A percentile compares a stretch with the other conserved stretches of the same genome.
Conservation (phyloP, 495 filamentous ascomycete genomes). For the Aeminium ludgeri region DNA sequence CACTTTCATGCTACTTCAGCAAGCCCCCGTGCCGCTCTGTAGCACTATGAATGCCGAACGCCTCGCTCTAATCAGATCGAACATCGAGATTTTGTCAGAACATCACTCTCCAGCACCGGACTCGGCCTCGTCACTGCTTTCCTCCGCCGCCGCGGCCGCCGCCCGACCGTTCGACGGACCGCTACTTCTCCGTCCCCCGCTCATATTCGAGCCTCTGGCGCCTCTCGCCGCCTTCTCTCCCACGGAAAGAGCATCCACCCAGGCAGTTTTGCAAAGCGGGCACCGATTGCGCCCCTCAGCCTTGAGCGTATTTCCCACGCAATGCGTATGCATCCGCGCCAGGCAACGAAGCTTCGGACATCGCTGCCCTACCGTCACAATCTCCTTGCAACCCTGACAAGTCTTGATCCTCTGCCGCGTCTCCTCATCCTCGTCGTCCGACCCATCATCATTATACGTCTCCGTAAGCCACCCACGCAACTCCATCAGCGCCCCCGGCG, state of each 20-base stretch:
- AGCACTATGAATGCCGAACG: slow-evolving; percentile 3
- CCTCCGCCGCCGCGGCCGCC: background rate
- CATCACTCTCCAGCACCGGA: background rate
- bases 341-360: slow-evolving; percentile 52
- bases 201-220: background rate
- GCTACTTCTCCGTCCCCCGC: slow-evolving; percentile 1
- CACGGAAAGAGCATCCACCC: slow-evolving; percentile 61
- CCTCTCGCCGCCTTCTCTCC: slow-evolving; percentile 51
- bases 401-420: slow-evolving; percentile 52
- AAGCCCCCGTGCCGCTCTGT: background rate
- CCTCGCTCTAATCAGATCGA: slow-evolving; percentile 7
- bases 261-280: slow-evolving; percentile 52
- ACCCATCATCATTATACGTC: slow-evolving; percentile 60
- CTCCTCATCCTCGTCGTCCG: slow-evolving; percentile 33
- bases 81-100: background rate
- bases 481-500: slow-evolving; percentile 67
- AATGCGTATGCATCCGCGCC: slow-evolving; percentile 62
- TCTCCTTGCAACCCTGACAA: slow-evolving; percentile 78
- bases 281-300: slow-evolving; percentile 45
- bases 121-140: slow-evolving; percentile 2
- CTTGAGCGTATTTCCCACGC: slow-evolving; percentile 54
- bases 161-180: background rate
- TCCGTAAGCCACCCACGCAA: slow-evolving; percentile 62
- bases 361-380: slow-evolving; percentile 75
- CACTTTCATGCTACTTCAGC: too few relatives aligned